Percentiles rank a stretch among this genome's conserved stretches.
phyloP scores from a whole-genome alignment of 768 basidiomycete genomes.

The Sporobolomyces roseus region DNA sequence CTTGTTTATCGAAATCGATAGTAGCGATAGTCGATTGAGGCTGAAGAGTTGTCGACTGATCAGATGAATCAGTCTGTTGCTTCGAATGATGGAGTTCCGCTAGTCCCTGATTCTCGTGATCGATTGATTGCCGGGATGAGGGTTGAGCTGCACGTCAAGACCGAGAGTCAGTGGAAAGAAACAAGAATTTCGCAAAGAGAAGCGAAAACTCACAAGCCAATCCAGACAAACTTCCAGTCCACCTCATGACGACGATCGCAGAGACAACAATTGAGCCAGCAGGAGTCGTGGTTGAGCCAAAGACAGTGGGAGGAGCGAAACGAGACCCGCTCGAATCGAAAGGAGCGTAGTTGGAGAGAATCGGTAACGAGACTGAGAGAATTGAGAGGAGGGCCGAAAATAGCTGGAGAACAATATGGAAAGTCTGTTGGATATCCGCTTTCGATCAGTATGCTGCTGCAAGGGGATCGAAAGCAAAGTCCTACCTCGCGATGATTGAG shows the following conservation, averaged over 20 bases:
- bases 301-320: not conserved
- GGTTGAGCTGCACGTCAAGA: not conserved
- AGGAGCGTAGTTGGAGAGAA: not conserved
- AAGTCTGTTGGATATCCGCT: too few relatives aligned
- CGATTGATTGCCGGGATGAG: not conserved
- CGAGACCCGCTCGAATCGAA: not conserved
- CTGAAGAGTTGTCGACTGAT: not conserved
- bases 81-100: not conserved
- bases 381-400: constrained; percentile 17
- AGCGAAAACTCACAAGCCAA: not conserved
- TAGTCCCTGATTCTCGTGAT: too few relatives aligned
- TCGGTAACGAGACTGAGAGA: constrained; percentile 10
- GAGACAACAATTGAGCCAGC: not conserved
- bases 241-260: not conserved
- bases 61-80: not conserved
- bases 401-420: not conserved
- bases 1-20: too few relatives aligned
- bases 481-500: not conserved
- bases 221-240: constrained; percentile 3
- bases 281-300: constrained; percentile 11
- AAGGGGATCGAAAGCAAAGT: not conserved
- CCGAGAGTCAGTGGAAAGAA: too few relatives aligned
- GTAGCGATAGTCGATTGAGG: too few relatives aligned
- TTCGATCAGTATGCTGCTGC: too few relatives aligned
- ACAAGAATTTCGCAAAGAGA: not conserved